These are phyloP conservation scores for Gillenia trifoliata DNA, from an alignment of 306 rosid species.

Conservation along the genomic window DNA sequence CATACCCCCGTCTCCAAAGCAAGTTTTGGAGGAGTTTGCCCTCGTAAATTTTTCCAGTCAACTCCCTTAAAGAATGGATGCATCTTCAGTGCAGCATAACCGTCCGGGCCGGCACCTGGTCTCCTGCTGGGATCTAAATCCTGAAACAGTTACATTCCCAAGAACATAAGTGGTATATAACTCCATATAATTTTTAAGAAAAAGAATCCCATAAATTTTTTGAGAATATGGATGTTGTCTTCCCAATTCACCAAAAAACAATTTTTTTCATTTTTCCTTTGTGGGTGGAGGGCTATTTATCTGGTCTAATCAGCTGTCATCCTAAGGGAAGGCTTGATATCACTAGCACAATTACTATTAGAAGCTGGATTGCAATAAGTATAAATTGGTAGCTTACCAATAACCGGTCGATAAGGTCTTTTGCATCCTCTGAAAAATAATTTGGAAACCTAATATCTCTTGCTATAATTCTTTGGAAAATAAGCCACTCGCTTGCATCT, in stretches of 20 bases:
- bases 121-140: conserved; percentile 84
- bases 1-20: conserved; percentile 62
- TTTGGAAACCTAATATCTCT: conserved; percentile 93
- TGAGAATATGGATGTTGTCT: neutral
- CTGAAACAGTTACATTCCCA: conserved; percentile 37
- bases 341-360: neutral
- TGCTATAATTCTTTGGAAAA: conserved; percentile 95
- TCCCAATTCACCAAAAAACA: neutral
- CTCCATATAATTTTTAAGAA: neutral
- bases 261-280: neutral
- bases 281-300: neutral
- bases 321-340: neutral
- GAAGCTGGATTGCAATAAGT: neutral
- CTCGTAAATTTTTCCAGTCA: conserved; percentile 69
- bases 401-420: conserved; percentile 74
- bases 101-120: conserved; percentile 91
- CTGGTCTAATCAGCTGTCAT: neutral
- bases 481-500: conserved; percentile 99
- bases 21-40: conserved; percentile 71
- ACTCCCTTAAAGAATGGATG: conserved; percentile 87
- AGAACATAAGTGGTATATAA: neutral
- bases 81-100: conserved; percentile 61
- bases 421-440: conserved; percentile 80
- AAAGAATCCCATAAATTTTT: neutral
- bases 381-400: conserved; percentile 47